Percentiles rank a stretch among this genome's conserved stretches.
Conservation (phyloP, 2,329 filamentous ascomycete species). For the Pleomassaria siparia region DNA sequence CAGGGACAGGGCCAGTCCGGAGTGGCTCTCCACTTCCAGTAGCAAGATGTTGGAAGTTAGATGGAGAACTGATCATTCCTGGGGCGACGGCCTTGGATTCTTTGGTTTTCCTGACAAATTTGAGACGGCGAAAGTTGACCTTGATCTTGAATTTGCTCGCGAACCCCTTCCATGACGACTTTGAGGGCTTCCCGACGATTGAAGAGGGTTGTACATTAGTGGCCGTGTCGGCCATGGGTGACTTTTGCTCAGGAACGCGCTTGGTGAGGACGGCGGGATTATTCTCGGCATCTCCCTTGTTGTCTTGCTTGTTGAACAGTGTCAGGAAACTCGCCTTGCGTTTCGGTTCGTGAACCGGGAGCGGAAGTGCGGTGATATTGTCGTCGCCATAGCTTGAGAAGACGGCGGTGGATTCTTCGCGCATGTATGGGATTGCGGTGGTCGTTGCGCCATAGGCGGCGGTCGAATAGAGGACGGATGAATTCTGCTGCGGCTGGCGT, state of each 20-base stretch:
- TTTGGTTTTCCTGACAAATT: neutral
- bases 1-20: neutral
- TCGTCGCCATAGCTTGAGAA: constrained; percentile 7
- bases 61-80: constrained; percentile 5
- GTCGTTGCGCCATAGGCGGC: neutral
- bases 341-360: neutral
- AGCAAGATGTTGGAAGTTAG: constrained; percentile 7
- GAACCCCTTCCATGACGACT: constrained; percentile 7
- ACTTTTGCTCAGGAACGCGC: neutral
- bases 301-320: too few species aligned
- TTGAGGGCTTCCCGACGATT: neutral
- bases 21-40: neutral
- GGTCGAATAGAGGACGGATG: constrained; percentile 9
- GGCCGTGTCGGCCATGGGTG: neutral
- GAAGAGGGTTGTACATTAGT: neutral
- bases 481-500: neutral
- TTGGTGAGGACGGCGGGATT: neutral
- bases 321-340: neutral
- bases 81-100: neutral
- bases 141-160: constrained; percentile 4
- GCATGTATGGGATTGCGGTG: neutral
- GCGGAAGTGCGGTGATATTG: constrained; percentile 16
- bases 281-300: neutral
- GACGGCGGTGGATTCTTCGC: neutral
- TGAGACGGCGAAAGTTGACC: constrained; percentile 1